These are phyloP conservation scores for Plectosphaerella plurivora DNA, from an alignment of 2,329 filamentous ascomycete genomes.

Conservation along the genomic window DNA sequence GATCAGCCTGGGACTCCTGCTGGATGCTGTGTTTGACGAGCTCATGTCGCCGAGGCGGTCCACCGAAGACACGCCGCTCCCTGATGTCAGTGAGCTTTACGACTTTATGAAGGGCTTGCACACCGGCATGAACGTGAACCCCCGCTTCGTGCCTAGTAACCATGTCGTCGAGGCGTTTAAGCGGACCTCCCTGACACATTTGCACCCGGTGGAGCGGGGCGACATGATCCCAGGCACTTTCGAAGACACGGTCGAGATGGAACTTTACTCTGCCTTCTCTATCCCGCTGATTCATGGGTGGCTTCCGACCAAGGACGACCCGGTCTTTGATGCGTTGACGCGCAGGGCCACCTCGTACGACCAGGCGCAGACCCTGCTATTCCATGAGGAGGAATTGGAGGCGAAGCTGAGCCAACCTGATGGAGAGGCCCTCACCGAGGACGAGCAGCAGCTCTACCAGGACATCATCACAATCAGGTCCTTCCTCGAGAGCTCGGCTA, in stretches of 20 bases:
- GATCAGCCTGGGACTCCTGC: constrained; percentile 76
- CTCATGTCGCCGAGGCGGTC: constrained; percentile 74
- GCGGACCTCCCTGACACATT: constrained; percentile 47
- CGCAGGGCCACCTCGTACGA: constrained; percentile 82
- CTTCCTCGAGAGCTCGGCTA: constrained; percentile 75
- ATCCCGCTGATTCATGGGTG: constrained; percentile 91
- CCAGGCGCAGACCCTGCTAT: constrained; percentile 84
- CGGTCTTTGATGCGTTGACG: constrained; percentile 64
- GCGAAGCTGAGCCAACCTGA: constrained; percentile 58
- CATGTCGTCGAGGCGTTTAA: constrained; percentile 42
- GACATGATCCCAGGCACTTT: constrained; percentile 65
- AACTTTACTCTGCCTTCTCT: constrained; percentile 84
- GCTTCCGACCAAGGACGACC: constrained; percentile 67
- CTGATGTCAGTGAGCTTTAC: constrained; percentile 85
- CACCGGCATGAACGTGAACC: constrained; percentile 98
- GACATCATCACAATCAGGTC: constrained; percentile 81
- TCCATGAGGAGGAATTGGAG: constrained; percentile 84
- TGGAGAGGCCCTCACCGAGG: constrained; percentile 55
- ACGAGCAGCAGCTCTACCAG: constrained; percentile 76
- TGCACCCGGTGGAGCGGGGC: constrained; percentile 45
- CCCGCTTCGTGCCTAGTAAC: constrained; percentile 66
- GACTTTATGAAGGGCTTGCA: constrained; percentile 82
- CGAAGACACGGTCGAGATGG: constrained; percentile 82
- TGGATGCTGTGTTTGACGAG: constrained; percentile 91
- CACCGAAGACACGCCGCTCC: constrained; percentile 59